Base-by-base conservation (phyloP, 192 early-diverging fungal genomes). In the Irineochytrium annulatum region DNA sequence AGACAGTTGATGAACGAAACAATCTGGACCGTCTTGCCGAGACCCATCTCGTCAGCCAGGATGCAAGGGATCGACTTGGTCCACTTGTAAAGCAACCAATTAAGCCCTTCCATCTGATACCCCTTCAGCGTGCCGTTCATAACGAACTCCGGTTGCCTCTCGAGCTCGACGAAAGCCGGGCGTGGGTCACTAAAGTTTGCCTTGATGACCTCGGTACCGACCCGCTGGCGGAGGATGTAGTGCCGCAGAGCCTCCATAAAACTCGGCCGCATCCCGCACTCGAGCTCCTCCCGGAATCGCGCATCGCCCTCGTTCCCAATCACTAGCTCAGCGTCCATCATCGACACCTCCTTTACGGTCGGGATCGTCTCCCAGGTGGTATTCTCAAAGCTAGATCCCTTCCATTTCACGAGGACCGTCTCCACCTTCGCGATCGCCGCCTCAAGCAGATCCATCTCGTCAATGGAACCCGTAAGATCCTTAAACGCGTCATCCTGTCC, bases 21-120 rank as follows among this genome's bases (percentile, higher is more conserved):
- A 34, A 88, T 79, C 59, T 90, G 89, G 20, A 89, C 77, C 6
- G 89, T 90, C 65, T 90, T 90, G 44, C 82, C 87, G 33, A 89
- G 54, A 3, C 88, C 88, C 87, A 89, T 89, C 52, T 89, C 87
- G 68, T 89, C 87, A 16, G 88, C 87, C 26, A 89, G 57, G 59
- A 89, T 83, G 53, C 80, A 85, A 24, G 81, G 74, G 31, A 71
- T 68, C 6, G 70, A 34, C 32, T 80, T 76, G 39, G 60, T 71
- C 77, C 86, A 89, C 57, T 89, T 79, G 63, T 86, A 88, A 14
- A 82, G 31, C 14, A 89, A 55, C 86, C 86, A 89, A 79, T 76
- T 84, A 5, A 86, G 43, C n/a, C 73, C 77, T 20, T 83, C 75
- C 57, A 89, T 48, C 62, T 91, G 87, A 71, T 89, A 85, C 28